phyloP scores from a whole-genome alignment of 2,329 filamentous ascomycete species.

The Acrocalymma vagum region DNA sequence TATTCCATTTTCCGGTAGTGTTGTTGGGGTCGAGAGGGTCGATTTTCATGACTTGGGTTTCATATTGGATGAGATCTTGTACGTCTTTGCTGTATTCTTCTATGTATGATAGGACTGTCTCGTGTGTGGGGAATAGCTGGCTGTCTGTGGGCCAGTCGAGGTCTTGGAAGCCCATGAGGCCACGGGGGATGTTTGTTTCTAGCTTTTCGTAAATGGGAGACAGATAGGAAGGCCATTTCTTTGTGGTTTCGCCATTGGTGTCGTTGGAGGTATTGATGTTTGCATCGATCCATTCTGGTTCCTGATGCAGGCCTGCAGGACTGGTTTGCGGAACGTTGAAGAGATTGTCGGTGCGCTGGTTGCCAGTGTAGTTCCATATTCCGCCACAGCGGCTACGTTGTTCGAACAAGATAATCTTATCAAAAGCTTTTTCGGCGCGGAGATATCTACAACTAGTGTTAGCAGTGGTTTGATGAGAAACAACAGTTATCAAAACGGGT shows the following conservation, averaged over 20 bases:
- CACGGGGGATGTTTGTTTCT: conserved; percentile 86
- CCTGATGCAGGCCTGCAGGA: conserved; percentile 67
- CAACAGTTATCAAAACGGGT: not conserved
- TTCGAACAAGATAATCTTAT: conserved; percentile 80
- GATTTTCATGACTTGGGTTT: conserved; percentile 73
- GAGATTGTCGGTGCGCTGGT: conserved; percentile 56
- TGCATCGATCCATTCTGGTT: conserved; percentile 61
- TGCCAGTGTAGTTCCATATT: conserved; percentile 81
- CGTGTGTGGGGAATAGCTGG: conserved; percentile 78
- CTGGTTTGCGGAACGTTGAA: conserved; percentile 72
- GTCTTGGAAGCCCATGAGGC: conserved; percentile 83
- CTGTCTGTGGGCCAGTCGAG: conserved; percentile 68
- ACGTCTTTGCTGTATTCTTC: conserved; percentile 75
- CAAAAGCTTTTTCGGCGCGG: conserved; percentile 73
- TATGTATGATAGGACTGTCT: conserved; percentile 77
- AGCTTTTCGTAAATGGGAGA: conserved; percentile 84
- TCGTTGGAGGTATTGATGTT: not conserved
- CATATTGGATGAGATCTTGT: conserved; percentile 72
- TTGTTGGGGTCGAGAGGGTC: conserved; percentile 37
- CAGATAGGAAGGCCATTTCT: conserved; percentile 69
- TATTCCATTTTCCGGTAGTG: conserved; percentile 61
- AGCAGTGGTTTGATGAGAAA: not conserved
- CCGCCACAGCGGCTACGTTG: conserved; percentile 81
- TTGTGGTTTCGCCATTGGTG: conserved; percentile 7
- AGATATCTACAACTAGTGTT: conserved; percentile 65